Evolutionary conservation across 768 basidiomycete genomes (phyloP).

Genomic region (Hygrophoropsis aurantiaca): DNA sequence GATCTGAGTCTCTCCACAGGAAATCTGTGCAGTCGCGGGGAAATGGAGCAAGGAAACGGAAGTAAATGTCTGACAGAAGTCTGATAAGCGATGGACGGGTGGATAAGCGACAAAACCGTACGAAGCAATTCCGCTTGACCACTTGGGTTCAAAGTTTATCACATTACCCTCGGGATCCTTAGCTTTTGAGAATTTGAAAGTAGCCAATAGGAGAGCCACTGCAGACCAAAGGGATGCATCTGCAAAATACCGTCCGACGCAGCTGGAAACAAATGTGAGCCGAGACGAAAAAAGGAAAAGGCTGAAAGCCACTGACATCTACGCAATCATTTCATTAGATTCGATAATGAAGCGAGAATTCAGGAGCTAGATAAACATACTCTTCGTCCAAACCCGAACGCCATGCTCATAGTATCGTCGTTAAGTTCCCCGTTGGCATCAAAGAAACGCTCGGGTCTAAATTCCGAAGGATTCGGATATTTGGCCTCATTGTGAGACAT

Average conservation of each 20-base stretch:
- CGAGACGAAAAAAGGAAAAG: no score
- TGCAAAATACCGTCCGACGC: constrained; percentile 38
- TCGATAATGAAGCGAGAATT: no score
- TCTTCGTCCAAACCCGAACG: constrained; percentile 29
- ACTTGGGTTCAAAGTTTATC: constrained; percentile 22
- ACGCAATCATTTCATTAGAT: no score
- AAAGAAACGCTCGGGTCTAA: constrained; percentile 32
- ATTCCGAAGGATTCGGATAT: constrained; percentile 32
- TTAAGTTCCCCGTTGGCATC: constrained; percentile 17
- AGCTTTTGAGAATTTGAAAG: constrained; percentile 39
- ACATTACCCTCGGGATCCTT: constrained; percentile 30
- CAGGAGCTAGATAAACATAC: constrained; percentile 3
- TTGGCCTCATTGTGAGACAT: constrained; percentile 31
- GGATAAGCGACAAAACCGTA: constrained; percentile 7
- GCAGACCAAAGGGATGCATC: constrained; percentile 36
- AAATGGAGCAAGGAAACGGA: constrained; percentile 5
- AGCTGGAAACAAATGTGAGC: constrained; percentile 16
- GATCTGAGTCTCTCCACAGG: not conserved
- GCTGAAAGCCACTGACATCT: no score
- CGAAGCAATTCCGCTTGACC: constrained; percentile 16
- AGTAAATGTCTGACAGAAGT: not conserved
- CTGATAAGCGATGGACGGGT: not conserved
- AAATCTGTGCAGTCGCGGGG: not conserved
- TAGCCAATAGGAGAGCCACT: constrained; percentile 35
- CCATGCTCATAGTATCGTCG: constrained; percentile 16